A percentile compares a stretch with the other conserved stretches of the same genome.
phyloP scores from a whole-genome alignment of 495 filamentous ascomycete genomes.

The Mycothermus thermophilus region DNA sequence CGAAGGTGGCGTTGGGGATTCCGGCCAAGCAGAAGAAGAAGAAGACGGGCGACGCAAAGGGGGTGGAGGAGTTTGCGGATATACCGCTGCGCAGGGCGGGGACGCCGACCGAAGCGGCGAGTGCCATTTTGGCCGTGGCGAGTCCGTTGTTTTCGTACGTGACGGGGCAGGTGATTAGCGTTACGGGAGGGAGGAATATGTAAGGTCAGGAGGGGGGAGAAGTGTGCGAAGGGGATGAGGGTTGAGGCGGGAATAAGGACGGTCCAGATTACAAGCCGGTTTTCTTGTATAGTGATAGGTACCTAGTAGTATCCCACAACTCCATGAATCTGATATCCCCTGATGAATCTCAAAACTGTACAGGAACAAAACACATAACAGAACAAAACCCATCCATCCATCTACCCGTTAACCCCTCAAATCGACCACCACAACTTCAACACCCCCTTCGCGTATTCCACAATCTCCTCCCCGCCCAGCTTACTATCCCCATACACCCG shows the following conservation, averaged over 20 bases:
- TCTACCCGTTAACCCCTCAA: too few relatives aligned
- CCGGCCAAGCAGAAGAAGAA: conserved; percentile 33
- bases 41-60: conserved; percentile 9
- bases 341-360: too few relatives aligned
- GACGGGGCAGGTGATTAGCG: conserved; percentile 68
- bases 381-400: too few relatives aligned
- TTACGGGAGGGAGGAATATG: conserved; percentile 75
- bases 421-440: conserved; percentile 56
- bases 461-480: conserved; percentile 87
- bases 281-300: too few relatives aligned
- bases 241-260: too few relatives aligned
- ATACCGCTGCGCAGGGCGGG: conserved; percentile 67
- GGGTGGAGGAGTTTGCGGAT: conserved; percentile 39
- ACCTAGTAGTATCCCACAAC: too few relatives aligned
- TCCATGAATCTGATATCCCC: too few relatives aligned
- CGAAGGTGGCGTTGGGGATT: conserved; percentile 67
- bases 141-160: conserved; percentile 73
- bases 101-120: conserved; percentile 64
- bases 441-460: conserved; percentile 94
- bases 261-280: too few relatives aligned
- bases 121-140: conserved; percentile 62
- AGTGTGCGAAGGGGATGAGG: neutral
- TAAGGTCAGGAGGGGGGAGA: conserved; percentile 21
- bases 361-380: too few relatives aligned
- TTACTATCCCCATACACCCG: conserved; percentile 92